Evolutionary conservation across 2,329 filamentous ascomycete species (phyloP), one percentile per base, ranked within the genome.

Genomic region (Penicillium sp.): DNA sequence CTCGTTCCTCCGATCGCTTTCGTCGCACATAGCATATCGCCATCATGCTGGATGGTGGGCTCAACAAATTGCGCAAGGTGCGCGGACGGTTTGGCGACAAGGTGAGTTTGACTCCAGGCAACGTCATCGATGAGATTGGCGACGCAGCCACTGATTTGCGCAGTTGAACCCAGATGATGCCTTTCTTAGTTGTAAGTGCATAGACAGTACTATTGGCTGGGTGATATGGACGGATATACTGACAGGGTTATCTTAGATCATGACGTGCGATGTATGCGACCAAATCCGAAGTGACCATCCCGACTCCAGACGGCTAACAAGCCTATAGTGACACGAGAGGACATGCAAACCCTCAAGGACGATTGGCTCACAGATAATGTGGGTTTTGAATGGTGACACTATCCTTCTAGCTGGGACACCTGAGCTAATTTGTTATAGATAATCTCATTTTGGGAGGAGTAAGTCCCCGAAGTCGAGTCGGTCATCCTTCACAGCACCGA

Each of bases 291-390:
- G n/a, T 10, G 10, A 48, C 18, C 5, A 7, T 28, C 7, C 22
- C 14, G 16, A 28, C 13, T 27, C 14, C 12, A 13, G 30, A 14
- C 12, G 12, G 40, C 56, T 65, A 44, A 65, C 47, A 36, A 3
- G 18, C 6, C 29, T 27, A 33, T 65, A 91, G 89, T 97, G 60
- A 95, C 88, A 42, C 82, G 85, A 67, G 89, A 93, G 67, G 93
- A 99, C 71, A 82, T 97, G 59, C 87, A 91, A 68, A 86, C 87
- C 13, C 81, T 99, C 50, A 89, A 88, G 72, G 79, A 88, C 71
- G 93, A 96, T 77, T 99, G 93, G 93, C 78, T 99, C 44, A 96
- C 92, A 36, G 93, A 99, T 70, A 96, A 95, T 75, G 88, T 91
- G 77, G 58, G 80, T 73, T 51, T 35, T 35, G 50, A 30, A 36